These are phyloP conservation scores for Penicillium sp. DNA, from an alignment of 2,329 filamentous ascomycete genomes.

Conservation along the genomic window DNA sequence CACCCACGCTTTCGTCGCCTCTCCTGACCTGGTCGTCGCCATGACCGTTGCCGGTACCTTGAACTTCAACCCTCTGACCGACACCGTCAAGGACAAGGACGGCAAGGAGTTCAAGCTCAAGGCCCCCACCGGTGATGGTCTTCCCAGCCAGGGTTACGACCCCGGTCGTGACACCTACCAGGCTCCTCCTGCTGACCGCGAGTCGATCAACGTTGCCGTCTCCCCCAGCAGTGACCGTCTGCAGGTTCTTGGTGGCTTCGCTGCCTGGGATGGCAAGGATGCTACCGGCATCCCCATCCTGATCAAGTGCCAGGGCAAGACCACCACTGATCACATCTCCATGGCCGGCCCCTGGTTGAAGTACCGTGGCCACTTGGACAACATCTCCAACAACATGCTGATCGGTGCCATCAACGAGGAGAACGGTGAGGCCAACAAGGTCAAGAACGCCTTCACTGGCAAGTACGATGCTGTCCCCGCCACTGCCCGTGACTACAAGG, in stretches of 20 bases:
- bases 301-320: slow-evolving; percentile 96
- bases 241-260: slow-evolving; percentile 81
- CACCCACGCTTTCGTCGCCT: slow-evolving; percentile 88
- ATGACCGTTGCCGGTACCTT: slow-evolving; percentile 76
- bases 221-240: slow-evolving; percentile 88
- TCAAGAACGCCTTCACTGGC: slow-evolving; percentile 82
- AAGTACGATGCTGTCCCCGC: slow-evolving; percentile 84
- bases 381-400: slow-evolving; percentile 95
- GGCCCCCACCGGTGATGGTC: slow-evolving; percentile 70
- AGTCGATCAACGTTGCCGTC: slow-evolving; percentile 68
- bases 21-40: slow-evolving; percentile 82
- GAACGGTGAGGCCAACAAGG: slow-evolving; percentile 95
- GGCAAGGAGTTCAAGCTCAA: slow-evolving; percentile 92
- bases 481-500: slow-evolving; percentile 97
- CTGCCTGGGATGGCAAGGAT: slow-evolving; percentile 88
- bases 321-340: slow-evolving; percentile 93
- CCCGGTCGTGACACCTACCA: slow-evolving; percentile 92
- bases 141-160: slow-evolving; percentile 79
- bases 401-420: slow-evolving; percentile 94
- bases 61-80: slow-evolving; percentile 91
- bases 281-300: slow-evolving; percentile 76
- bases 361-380: slow-evolving; percentile 97
- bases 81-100: slow-evolving; percentile 87
- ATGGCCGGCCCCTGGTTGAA: slow-evolving; percentile 96
- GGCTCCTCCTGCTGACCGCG: slow-evolving; percentile 77